Conservation (phyloP, 2,329 filamentous ascomycete species). For the Hypoxylon sp. region DNA sequence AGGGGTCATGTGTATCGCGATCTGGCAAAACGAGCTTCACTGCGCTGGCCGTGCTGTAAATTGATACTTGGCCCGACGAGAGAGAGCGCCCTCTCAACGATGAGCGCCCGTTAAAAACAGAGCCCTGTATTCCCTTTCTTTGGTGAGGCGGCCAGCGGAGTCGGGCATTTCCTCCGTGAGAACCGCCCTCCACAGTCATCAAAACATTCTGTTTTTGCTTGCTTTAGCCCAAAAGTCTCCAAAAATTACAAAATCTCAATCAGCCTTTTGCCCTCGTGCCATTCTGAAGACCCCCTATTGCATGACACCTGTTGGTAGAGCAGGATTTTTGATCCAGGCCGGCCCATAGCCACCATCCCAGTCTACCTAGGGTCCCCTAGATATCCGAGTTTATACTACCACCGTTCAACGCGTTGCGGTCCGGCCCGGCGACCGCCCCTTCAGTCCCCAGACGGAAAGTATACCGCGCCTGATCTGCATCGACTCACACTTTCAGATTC, state of each 20-base stretch:
- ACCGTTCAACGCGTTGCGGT: constrained; percentile 42
- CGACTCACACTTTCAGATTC: constrained; percentile 35
- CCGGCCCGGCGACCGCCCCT: constrained; percentile 42
- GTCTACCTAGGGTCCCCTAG: constrained; percentile 37
- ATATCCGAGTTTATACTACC: constrained; percentile 42
- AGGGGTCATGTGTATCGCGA: constrained; percentile 27
- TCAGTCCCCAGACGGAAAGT: constrained; percentile 39
- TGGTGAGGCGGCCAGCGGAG: constrained; percentile 48
- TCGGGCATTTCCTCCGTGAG: constrained; percentile 48
- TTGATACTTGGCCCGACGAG: constrained; percentile 32
- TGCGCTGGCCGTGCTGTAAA: constrained; percentile 36
- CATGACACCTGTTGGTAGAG: constrained; percentile 40
- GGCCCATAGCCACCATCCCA: constrained; percentile 39
- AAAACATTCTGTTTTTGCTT: constrained; percentile 48
- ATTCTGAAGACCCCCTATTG: constrained; percentile 39
- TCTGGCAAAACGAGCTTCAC: constrained; percentile 30
- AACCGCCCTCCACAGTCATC: constrained; percentile 48
- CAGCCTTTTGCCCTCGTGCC: constrained; percentile 45
- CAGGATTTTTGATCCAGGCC: constrained; percentile 38
- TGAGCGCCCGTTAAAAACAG: constrained; percentile 38
- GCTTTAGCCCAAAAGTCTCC: constrained; percentile 46
- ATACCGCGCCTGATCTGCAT: constrained; percentile 41
- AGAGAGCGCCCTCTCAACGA: constrained; percentile 33
- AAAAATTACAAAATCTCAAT: constrained; percentile 47
- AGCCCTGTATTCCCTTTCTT: constrained; percentile 45